Evolutionary conservation across 2,329 filamentous ascomycete genomes (phyloP).

Genomic region (Cercospora zeae-maydis): DNA sequence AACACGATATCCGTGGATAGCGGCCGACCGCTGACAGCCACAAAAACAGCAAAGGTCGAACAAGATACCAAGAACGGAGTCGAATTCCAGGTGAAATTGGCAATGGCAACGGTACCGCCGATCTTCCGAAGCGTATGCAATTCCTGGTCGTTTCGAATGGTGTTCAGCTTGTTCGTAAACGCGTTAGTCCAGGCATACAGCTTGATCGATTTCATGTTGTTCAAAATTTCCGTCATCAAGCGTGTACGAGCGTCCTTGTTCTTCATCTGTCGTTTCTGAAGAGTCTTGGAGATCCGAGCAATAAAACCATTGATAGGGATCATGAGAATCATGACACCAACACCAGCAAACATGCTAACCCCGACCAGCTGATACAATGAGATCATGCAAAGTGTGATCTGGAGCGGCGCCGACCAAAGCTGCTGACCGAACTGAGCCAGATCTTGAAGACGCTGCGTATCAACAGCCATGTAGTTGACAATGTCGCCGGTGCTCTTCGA

Average conservation of each 20-base stretch:
- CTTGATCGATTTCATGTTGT: slow-evolving; percentile 99
- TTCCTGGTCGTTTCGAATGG: slow-evolving; percentile 92
- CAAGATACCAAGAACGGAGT: slow-evolving; percentile 97
- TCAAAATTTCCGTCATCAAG: slow-evolving; percentile 94
- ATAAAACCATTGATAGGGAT: slow-evolving; percentile 93
- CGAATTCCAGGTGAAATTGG: slow-evolving; percentile 97
- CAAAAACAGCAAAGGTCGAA: slow-evolving; percentile 91
- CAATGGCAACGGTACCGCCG: slow-evolving; percentile 85
- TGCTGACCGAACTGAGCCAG: slow-evolving; percentile 93
- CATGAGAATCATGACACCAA: slow-evolving; percentile 95
- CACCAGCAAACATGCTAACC: slow-evolving; percentile 89
- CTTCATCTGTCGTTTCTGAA: slow-evolving; percentile 98
- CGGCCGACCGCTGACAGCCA: slow-evolving; percentile 74
- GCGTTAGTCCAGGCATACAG: slow-evolving; percentile 95
- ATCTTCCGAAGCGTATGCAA: slow-evolving; percentile 94
- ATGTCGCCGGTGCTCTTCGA: slow-evolving; percentile 94
- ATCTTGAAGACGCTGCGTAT: slow-evolving; percentile 91
- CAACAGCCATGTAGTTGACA: slow-evolving; percentile 98
- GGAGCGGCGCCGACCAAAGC: slow-evolving; percentile 93
- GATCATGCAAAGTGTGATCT: slow-evolving; percentile 92
- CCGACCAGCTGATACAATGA: slow-evolving; percentile 95
- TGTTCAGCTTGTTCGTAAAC: slow-evolving; percentile 96
- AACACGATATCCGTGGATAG: slow-evolving; percentile 95
- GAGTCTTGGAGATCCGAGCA: slow-evolving; percentile 84
- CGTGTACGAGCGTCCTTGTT: slow-evolving; percentile 94